phyloP scores from a whole-genome alignment of 208 protist species.

The Entamoeba nuttalli region DNA sequence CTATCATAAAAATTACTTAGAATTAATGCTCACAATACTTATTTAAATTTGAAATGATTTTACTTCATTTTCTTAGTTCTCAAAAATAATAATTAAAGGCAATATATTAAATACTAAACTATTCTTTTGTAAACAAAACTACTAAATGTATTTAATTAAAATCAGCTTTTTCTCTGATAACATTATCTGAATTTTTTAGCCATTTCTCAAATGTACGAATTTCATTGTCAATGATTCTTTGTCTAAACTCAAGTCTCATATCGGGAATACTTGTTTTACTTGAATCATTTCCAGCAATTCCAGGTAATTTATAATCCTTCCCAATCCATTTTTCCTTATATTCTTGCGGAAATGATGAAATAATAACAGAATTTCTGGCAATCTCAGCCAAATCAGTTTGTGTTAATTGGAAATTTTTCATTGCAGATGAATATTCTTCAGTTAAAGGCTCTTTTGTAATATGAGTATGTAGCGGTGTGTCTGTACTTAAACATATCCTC shows the following conservation, averaged over 20 bases:
- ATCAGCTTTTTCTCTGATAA: no score
- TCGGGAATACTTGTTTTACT: neutral
- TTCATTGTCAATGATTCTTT: neutral
- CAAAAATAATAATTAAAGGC: no score
- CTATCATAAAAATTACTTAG: no score
- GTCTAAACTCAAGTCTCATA: neutral
- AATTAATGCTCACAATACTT: no score
- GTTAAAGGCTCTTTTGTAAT: conserved; percentile 40
- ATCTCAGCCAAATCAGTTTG: conserved; percentile 14
- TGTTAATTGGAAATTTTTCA: conserved; percentile 1
- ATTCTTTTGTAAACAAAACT: no score
- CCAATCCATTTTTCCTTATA: conserved; percentile 26
- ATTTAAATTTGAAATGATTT: no score
- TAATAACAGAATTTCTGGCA: neutral
- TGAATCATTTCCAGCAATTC: neutral
- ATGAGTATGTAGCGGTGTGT: conserved; percentile 51
- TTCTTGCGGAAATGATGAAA: neutral
- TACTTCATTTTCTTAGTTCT: no score
- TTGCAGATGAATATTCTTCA: conserved; percentile 6
- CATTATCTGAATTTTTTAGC: neutral
- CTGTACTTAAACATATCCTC: neutral
- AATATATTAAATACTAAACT: no score
- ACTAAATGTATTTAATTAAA: no score
- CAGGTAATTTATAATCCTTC: neutral
- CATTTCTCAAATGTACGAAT: neutral